phyloP scores from a whole-genome alignment of 2,329 filamentous ascomycete genomes.

The Bisporella sp. region DNA sequence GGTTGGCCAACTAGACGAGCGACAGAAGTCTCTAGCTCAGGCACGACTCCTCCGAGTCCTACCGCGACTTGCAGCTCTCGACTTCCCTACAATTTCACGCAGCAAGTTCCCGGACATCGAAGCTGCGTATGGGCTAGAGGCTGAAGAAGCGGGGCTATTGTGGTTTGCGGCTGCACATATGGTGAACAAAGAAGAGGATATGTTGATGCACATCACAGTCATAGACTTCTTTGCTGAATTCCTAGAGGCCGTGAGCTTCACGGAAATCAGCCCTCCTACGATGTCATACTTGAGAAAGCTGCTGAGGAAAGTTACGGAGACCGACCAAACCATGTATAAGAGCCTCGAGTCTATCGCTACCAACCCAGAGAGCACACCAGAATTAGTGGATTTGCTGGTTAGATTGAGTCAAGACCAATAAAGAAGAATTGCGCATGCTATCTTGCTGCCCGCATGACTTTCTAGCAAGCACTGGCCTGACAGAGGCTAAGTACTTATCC shows the following conservation, averaged over 20 bases:
- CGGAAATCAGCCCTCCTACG: slow-evolving; percentile 17
- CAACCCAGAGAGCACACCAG: slow-evolving; percentile 18
- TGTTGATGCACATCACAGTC: slow-evolving; percentile 28
- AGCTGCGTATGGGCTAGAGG: slow-evolving; percentile 11
- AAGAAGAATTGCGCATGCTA: neutral
- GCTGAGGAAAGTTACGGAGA: slow-evolving; percentile 18
- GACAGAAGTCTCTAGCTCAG: slow-evolving; percentile 28
- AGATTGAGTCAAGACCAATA: slow-evolving; percentile 9
- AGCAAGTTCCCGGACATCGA: slow-evolving; percentile 24
- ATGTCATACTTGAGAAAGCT: slow-evolving; percentile 21
- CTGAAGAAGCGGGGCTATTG: slow-evolving; percentile 19
- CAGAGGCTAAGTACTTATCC: no score
- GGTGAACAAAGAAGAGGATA: slow-evolving; percentile 26
- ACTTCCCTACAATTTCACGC: slow-evolving; percentile 21
- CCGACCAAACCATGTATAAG: slow-evolving; percentile 21
- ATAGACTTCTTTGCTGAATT: slow-evolving; percentile 28
- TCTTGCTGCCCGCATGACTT: no score
- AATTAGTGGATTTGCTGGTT: slow-evolving; percentile 22
- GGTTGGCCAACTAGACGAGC: slow-evolving; percentile 20
- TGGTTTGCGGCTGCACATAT: slow-evolving; percentile 26
- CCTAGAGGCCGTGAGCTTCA: slow-evolving; percentile 23
- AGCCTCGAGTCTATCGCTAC: slow-evolving; percentile 22
- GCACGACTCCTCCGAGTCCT: slow-evolving; percentile 25
- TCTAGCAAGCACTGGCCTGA: no score
- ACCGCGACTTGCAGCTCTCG: slow-evolving; percentile 23